Evolutionary conservation across 805 yeast genomes (phyloP).

Genomic region (Grigorovia transvaalensis): DNA sequence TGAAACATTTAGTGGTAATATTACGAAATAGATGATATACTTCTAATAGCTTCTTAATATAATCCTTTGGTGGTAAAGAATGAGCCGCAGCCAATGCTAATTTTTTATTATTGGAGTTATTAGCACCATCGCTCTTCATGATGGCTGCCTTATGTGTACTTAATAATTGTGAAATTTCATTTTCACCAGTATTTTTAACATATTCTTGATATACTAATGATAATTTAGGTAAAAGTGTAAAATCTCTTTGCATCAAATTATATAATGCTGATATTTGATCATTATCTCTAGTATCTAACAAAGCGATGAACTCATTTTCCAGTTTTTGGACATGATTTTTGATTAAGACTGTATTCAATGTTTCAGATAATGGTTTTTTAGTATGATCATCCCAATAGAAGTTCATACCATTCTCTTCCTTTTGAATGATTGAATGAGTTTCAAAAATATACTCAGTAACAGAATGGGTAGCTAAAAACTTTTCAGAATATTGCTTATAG

Average conservation of each 20-base stretch:
- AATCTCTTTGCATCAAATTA: constrained; percentile 64
- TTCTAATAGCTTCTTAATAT: constrained; percentile 64
- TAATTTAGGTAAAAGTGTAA: constrained; percentile 66
- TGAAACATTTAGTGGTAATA: constrained; percentile 34
- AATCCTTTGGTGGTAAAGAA: constrained; percentile 48
- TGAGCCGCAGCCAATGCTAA: constrained; percentile 32
- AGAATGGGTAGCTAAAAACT: constrained; percentile 59
- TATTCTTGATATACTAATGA: constrained; percentile 63
- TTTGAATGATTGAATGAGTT: constrained; percentile 72
- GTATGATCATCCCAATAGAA: constrained; percentile 81
- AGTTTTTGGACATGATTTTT: constrained; percentile 65
- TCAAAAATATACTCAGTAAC: constrained; percentile 85
- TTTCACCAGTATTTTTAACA: constrained; percentile 53
- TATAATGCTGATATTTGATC: constrained; percentile 71
- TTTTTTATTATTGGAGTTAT: constrained; percentile 26
- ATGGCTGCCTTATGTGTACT: constrained; percentile 14
- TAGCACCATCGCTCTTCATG: constrained; percentile 4
- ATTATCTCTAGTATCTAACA: constrained; percentile 53
- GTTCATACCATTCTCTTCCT: constrained; percentile 71
- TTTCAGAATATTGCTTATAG: constrained; percentile 48
- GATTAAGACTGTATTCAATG: constrained; percentile 67
- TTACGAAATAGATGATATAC: constrained; percentile 52
- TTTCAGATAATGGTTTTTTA: constrained; percentile 62
- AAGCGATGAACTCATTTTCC: constrained; percentile 63
- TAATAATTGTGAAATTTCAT: constrained; percentile 18